Percentiles rank a stretch among this genome's conserved stretches.
phyloP scores from a whole-genome alignment of 805 yeast genomes.

The Ogataea saltuana region DNA sequence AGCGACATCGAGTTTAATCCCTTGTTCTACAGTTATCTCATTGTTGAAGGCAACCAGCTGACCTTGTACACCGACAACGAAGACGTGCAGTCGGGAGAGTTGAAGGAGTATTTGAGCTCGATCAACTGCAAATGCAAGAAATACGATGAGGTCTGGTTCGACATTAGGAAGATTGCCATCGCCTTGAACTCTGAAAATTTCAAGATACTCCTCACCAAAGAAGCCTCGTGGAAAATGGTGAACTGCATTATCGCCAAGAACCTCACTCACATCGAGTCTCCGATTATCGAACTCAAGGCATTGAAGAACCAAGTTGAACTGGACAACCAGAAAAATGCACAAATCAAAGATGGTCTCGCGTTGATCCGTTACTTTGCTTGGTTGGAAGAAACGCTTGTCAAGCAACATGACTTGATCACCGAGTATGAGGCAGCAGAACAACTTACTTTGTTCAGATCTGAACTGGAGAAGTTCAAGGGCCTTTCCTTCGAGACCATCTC shows the following conservation, averaged over 20 bases:
- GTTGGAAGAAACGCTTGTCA: slow-evolving; percentile 52
- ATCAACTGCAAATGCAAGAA: slow-evolving; percentile 45
- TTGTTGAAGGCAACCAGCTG: slow-evolving; percentile 44
- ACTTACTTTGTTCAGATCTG: slow-evolving; percentile 53
- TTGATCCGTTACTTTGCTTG: slow-evolving; percentile 54
- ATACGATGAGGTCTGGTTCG: slow-evolving; percentile 49
- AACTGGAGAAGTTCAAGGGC: slow-evolving; percentile 57
- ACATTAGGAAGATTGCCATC: slow-evolving; percentile 40
- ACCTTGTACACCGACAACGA: slow-evolving; percentile 44
- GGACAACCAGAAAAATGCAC: slow-evolving; percentile 51
- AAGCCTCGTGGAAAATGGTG: slow-evolving; percentile 69
- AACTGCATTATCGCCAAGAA: slow-evolving; percentile 45
- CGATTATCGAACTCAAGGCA: slow-evolving; percentile 55
- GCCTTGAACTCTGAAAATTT: slow-evolving; percentile 22
- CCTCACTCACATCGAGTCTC: slow-evolving; percentile 50
- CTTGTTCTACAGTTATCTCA: slow-evolving; percentile 50
- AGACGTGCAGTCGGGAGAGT: slow-evolving; percentile 22
- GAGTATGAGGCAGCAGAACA: slow-evolving; percentile 69
- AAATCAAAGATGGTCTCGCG: slow-evolving; percentile 60
- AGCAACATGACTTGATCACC: slow-evolving; percentile 47
- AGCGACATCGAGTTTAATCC: slow-evolving; percentile 56
- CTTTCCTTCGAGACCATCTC: slow-evolving; percentile 74
- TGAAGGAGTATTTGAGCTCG: slow-evolving; percentile 41
- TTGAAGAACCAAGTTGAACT: slow-evolving; percentile 52
- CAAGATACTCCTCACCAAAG: slow-evolving; percentile 52